A percentile compares a stretch with the other conserved stretches of the same genome.
Conservation (phyloP, 2,329 filamentous ascomycete genomes). For the Paecilomyces formosus region DNA sequence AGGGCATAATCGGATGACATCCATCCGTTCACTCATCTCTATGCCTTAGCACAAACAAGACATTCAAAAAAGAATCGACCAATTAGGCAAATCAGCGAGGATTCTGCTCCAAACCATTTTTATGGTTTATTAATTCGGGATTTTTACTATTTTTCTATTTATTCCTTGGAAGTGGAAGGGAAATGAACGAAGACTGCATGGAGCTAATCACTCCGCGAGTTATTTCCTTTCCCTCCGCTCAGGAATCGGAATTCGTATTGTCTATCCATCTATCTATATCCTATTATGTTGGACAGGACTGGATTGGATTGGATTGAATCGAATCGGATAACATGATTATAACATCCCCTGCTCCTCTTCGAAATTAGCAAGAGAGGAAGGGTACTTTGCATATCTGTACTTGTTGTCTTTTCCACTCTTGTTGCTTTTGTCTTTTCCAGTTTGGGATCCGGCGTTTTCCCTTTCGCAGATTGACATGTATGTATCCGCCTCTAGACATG, state of each 20-base stretch:
- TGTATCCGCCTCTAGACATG: neutral
- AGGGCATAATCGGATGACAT: neutral
- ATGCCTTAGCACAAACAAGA: neutral
- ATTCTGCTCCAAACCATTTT: neutral
- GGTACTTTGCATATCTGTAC: neutral
- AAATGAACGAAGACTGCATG: neutral
- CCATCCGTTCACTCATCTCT: too few relatives aligned
- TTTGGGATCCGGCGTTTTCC: neutral
- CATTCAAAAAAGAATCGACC: neutral
- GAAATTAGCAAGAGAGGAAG: neutral
- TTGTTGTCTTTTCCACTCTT: neutral
- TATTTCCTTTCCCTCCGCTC: neutral
- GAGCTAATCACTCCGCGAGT: neutral
- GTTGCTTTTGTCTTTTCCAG: neutral
- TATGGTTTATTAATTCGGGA: neutral
- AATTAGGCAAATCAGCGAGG: neutral
- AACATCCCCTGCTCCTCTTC: too few relatives aligned
- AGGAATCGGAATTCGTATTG: neutral
- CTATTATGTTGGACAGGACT: neutral
- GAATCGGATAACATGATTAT: neutral
- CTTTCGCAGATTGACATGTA: neutral
- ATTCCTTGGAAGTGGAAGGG: neutral
- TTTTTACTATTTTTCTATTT: neutral
- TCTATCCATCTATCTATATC: neutral
- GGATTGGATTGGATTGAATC: neutral